These are phyloP conservation scores for Kregervanrija fluxuum DNA, from an alignment of 805 yeast species.

Conservation along the genomic window DNA sequence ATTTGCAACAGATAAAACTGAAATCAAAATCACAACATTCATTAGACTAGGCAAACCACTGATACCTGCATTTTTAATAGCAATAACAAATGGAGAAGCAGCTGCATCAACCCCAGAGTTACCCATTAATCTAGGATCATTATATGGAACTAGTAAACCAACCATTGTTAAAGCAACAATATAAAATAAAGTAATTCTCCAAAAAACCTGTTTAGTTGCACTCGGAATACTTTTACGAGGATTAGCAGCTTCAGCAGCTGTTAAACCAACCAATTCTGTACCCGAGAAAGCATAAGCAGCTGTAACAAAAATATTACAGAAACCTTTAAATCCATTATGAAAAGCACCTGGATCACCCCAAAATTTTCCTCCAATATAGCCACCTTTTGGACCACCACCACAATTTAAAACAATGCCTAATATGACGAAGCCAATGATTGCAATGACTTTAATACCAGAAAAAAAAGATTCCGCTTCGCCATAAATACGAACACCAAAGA, in stretches of 20 bases:
- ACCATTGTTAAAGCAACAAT: conserved; percentile 41
- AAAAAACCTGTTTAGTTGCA: conserved; percentile 55
- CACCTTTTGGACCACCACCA: conserved; percentile 51
- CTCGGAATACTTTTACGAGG: conserved; percentile 49
- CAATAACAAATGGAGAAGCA: conserved; percentile 67
- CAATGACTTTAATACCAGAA: conserved; percentile 42
- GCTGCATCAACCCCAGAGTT: conserved; percentile 38
- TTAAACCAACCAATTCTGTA: conserved; percentile 52
- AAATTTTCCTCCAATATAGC: conserved; percentile 47
- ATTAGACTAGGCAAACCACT: conserved; percentile 55
- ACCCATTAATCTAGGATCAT: conserved; percentile 40
- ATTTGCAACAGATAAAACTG: conserved; percentile 66
- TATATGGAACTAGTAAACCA: conserved; percentile 53
- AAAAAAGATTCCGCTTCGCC: conserved; percentile 58
- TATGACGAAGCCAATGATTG: conserved; percentile 49
- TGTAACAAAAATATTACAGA: conserved; percentile 51
- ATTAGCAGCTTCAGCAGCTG: conserved; percentile 54
- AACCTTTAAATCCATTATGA: conserved; percentile 43
- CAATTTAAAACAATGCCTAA: conserved; percentile 46
- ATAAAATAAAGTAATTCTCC: conserved; percentile 51
- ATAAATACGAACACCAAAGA: conserved; percentile 53
- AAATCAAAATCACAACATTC: conserved; percentile 58
- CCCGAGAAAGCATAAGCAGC: conserved; percentile 58
- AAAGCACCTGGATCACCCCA: conserved; percentile 57
- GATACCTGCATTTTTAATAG: conserved; percentile 49